These are phyloP conservation scores for Nitzschia putrida DNA, from an alignment of 108 stramenopile species.

Conservation along the genomic window DNA sequence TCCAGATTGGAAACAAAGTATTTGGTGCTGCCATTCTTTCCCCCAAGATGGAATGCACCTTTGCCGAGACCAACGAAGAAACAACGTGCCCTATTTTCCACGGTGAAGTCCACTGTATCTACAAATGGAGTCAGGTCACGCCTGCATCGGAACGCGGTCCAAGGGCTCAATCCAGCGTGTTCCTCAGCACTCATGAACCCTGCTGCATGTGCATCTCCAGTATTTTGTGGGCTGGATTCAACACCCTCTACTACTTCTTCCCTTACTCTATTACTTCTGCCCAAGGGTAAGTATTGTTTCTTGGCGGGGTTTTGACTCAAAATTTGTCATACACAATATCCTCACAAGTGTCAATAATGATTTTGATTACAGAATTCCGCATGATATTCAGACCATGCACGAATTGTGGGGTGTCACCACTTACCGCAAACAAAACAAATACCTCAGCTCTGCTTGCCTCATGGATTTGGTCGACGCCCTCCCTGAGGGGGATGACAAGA, in stretches of 20 bases:
- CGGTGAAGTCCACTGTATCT: constrained; percentile 56
- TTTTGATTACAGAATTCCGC: constrained; percentile 33
- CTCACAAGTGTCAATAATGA: background rate
- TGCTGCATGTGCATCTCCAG: constrained; percentile 64
- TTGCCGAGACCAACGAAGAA: constrained; percentile 47
- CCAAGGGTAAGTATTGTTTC: constrained; percentile 46
- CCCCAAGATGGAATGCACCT: constrained; percentile 11
- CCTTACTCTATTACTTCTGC: constrained; percentile 46
- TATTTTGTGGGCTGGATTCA: constrained; percentile 59
- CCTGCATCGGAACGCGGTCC: constrained; percentile 45
- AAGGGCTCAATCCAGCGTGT: constrained; percentile 39
- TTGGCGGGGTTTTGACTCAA: background rate
- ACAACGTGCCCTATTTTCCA: constrained; percentile 50
- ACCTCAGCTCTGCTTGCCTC: constrained; percentile 41
- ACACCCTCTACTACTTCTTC: constrained; percentile 52
- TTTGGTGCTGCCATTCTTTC: constrained; percentile 60
- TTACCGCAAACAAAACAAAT: constrained; percentile 60
- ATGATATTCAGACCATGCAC: constrained; percentile 67
- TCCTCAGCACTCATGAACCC: constrained; percentile 61
- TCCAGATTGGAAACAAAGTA: constrained; percentile 51
- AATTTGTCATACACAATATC: background rate
- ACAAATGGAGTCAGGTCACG: constrained; percentile 41
- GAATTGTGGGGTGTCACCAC: constrained; percentile 64
- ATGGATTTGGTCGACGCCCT: constrained; percentile 47
- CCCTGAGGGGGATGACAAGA: constrained; percentile 41